These are phyloP conservation scores for Rosa multiflora DNA, from an alignment of 306 rosid species.

Conservation along the genomic window DNA sequence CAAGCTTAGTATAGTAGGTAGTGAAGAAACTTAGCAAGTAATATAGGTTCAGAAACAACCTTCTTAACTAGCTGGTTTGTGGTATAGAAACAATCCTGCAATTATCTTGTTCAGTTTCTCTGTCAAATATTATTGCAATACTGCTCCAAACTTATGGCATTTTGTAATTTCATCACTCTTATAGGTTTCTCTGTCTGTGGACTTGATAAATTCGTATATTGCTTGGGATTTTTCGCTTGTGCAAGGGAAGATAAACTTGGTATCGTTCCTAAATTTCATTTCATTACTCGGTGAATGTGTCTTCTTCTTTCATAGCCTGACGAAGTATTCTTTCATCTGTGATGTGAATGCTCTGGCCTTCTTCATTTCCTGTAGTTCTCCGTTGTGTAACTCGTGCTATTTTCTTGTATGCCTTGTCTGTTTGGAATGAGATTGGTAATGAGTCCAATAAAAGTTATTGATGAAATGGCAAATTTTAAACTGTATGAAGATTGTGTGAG, in stretches of 20 bases:
- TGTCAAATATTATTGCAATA: neutral
- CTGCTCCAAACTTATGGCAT: slow-evolving; percentile 11
- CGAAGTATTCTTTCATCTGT: neutral
- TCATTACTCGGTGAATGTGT: slow-evolving; percentile 17
- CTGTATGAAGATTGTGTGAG: neutral
- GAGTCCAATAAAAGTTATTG: neutral
- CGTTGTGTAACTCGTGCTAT: neutral
- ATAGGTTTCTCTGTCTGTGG: slow-evolving; percentile 81
- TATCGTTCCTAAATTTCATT: slow-evolving; percentile 38
- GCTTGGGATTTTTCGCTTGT: slow-evolving; percentile 96
- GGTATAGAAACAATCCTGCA: neutral
- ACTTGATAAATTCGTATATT: slow-evolving; percentile 75
- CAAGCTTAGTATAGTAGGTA: neutral
- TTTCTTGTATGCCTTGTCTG: neutral
- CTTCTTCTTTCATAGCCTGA: neutral
- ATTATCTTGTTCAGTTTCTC: neutral
- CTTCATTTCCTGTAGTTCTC: neutral
- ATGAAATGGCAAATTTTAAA: neutral
- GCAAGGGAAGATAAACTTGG: slow-evolving; percentile 90
- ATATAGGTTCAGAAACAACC: neutral
- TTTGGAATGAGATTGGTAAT: neutral
- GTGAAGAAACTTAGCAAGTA: neutral
- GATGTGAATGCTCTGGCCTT: neutral
- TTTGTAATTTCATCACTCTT: slow-evolving; percentile 18
- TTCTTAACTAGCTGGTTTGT: neutral